Conservation (phyloP, 345 rosid species). For the Citrus sinensis region DNA sequence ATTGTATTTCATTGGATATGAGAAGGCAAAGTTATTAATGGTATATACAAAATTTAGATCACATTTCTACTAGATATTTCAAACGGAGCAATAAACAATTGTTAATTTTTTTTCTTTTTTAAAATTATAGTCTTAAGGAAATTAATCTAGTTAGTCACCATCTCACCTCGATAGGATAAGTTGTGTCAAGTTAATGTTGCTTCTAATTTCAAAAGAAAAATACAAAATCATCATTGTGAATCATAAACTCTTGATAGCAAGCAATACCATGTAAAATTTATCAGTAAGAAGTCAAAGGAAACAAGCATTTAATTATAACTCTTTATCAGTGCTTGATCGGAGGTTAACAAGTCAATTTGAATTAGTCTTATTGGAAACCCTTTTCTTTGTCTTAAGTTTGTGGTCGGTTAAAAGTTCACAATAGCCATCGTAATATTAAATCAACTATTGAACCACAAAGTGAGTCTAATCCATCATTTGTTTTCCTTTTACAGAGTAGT, state of each 20-base stretch:
- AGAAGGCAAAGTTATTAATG: background rate
- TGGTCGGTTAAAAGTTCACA: no score
- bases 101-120: background rate
- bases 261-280: background rate
- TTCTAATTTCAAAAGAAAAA: background rate
- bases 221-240: background rate
- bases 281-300: background rate
- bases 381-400: background rate
- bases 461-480: no score
- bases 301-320: background rate
- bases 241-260: background rate
- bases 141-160: no score
- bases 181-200: no score
- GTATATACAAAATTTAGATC: background rate
- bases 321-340: no score
- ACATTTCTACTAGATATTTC: background rate
- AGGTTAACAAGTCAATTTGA: no score
- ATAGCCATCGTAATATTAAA: no score
- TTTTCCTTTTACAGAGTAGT: no score
- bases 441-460: no score
- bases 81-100: background rate
- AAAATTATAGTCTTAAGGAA: no score
- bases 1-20: background rate
- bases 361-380: background rate
- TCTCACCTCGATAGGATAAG: no score